Base-by-base conservation (phyloP, 1,284 basidiomycete genomes). In the Trametes sp. region DNA sequence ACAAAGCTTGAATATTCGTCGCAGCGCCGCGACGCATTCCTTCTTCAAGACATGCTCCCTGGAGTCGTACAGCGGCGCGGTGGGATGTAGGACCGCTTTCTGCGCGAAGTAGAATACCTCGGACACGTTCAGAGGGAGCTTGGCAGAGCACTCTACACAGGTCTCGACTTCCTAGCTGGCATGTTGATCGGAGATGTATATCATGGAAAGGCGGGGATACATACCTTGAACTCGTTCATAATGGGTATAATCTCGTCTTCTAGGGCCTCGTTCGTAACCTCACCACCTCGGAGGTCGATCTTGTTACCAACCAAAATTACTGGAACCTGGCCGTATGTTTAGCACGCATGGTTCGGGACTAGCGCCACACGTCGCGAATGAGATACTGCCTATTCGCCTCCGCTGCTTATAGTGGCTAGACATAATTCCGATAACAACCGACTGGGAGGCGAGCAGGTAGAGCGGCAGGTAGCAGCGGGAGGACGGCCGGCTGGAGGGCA, bases 61-160 rank as follows among this genome's bases (percentile, higher is more conserved):
- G 8, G 96, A 98, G 77, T 99, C 97, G 77, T 99, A 99, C 26
- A 99, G 80, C 4, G 97, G 97, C 8, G 98, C 97, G 6, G 96
- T 98, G 1, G 98, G 97, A 76, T 98, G 95, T 19, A 98, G 82
- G 28, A 99, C 98, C 6, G 98, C 98, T 75, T 98, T 98, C 78
- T 98, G 97, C 0, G 98, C 97, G 77, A 98, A 98, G 78, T 98
- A 98, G 80, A 99, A 98, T n/a, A 98, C 95, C 77, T 98, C 97
- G 33, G 95, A 96, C 54, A 99, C 92, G 78, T 99, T 99, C 64
- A 96, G 77, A 24, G 93, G 90, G 54, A 92, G 81, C 71, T 92
- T 90, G 0, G 96, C 96, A 11, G 95, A 97, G 75, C 96, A 98
- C 79, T 98, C 97, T 35, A 99, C 94, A 72, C 96, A 98, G 28